These are phyloP conservation scores for Castanea mollissima DNA, from an alignment of 306 rosid genomes.

Conservation along the genomic window DNA sequence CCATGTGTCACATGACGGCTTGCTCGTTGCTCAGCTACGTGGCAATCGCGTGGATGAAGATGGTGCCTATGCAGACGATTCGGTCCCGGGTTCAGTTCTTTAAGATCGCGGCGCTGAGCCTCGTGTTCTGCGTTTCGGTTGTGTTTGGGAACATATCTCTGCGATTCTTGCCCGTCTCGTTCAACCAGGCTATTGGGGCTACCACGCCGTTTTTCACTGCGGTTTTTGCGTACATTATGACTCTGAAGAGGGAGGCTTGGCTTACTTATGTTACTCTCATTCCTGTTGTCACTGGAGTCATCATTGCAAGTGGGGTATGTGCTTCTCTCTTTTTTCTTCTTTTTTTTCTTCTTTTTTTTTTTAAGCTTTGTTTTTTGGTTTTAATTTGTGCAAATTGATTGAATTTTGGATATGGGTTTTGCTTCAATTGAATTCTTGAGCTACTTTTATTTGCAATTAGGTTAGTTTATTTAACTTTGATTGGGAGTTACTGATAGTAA, in stretches of 20 bases:
- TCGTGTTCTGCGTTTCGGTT: slow-evolving; percentile 84
- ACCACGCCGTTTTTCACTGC: slow-evolving; percentile 98
- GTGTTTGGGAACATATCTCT: slow-evolving; percentile 94
- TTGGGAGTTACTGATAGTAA: not conserved
- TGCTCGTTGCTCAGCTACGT: slow-evolving; percentile 88
- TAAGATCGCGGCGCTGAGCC: slow-evolving; percentile 84
- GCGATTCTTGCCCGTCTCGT: slow-evolving; percentile 84
- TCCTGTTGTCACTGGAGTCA: slow-evolving; percentile 93
- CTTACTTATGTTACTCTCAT: slow-evolving; percentile 84
- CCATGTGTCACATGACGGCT: slow-evolving; percentile 99
- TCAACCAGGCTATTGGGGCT: slow-evolving; percentile 95
- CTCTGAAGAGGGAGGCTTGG: slow-evolving; percentile 92
- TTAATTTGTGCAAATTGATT: not conserved
- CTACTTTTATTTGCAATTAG: not conserved
- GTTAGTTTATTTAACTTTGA: not conserved
- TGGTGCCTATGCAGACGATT: slow-evolving; percentile 92
- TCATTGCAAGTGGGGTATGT: slow-evolving; percentile 97
- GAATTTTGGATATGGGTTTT: slow-evolving; percentile 8
- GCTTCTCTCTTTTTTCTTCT: not conserved
- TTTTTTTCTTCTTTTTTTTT: not conserved
- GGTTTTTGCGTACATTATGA: slow-evolving; percentile 84
- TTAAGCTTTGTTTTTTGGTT: too few species aligned
- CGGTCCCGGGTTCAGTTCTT: slow-evolving; percentile 86
- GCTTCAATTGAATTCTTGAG: slow-evolving; percentile 2
- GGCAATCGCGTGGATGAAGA: slow-evolving; percentile 94